Evolutionary conservation across 495 filamentous ascomycete genomes (phyloP), one percentile per base, ranked within the genome.

Genomic region (Cercophora samala): DNA sequence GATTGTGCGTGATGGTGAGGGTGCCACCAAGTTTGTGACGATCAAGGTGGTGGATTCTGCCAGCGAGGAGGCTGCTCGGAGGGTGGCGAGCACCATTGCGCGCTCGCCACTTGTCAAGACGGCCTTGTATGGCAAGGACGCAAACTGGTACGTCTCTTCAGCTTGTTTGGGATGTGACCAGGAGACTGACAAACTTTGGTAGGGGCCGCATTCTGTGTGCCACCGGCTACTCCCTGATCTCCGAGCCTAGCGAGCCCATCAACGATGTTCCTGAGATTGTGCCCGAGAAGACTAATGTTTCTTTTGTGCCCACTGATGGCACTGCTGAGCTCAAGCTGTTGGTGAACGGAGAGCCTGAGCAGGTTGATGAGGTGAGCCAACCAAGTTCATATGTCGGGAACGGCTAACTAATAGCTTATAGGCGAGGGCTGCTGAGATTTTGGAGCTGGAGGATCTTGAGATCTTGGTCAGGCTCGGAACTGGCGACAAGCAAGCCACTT

Each of bases 11-110:
- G 96, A 99, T 75, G 95, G 96, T 72, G 95, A 99, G 79, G 95
- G 95, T 63, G 96, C 96, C 3, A 98, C 95, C 18, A 99, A 99
- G 80, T 98, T 98, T 76, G 92, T 99, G 58, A 97, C 91, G 11
- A 90, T 99, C 68, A 87, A 87, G n/a, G 90, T 99, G 42, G 84
- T 82, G 29, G 89, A 92, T 75, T 87, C 88, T 9, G 80, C 88
- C 3, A 87, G 86, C 68, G 87, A 89, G 68, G 79, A 84, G 42
- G 88, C 84, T 42, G 89, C 88, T 0, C 83, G 87, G 17, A 80
- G 83, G 76, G 87, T 97, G 64, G 96, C 94, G 22, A 89, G 87
- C 62, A 91, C 90, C 51, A 97, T 98, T 79, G 93, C 95, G n/a
- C 87, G 90, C 52, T 96, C 92, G 5, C 91, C 96, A 21, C 85